Percentiles rank a stretch among this genome's conserved stretches.
Conservation (phyloP, 768 basidiomycete genomes). For the Lactarius hengduanensis region DNA sequence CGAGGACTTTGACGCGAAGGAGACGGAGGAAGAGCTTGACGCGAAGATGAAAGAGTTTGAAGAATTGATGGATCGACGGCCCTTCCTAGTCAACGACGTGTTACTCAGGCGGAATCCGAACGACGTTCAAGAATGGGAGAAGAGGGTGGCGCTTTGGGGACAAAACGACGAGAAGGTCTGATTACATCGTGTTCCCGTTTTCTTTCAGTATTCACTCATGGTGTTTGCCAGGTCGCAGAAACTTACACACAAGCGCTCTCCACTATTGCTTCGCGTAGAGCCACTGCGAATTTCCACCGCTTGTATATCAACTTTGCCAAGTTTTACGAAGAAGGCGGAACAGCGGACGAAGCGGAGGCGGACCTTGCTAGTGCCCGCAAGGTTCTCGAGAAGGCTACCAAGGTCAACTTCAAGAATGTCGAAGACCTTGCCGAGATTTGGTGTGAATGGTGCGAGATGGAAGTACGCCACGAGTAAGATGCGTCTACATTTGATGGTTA, state of each 20-base stretch:
- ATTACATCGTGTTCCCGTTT: background rate
- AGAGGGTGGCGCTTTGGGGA: slow-evolving; percentile 89
- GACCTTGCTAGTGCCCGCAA: slow-evolving; percentile 87
- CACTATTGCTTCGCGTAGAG: slow-evolving; percentile 83
- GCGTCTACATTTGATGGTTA: background rate
- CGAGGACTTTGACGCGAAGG: slow-evolving; percentile 74
- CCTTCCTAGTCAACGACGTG: slow-evolving; percentile 96
- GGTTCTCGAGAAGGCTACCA: slow-evolving; percentile 89
- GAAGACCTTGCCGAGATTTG: slow-evolving; percentile 98
- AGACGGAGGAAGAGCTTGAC: slow-evolving; percentile 84
- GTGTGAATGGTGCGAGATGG: slow-evolving; percentile 99
- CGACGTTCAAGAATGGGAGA: slow-evolving; percentile 99
- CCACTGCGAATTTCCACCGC: slow-evolving; percentile 86
- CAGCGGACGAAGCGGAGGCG: slow-evolving; percentile 69
- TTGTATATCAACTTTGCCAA: slow-evolving; percentile 95
- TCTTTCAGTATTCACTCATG: slow-evolving; percentile 6
- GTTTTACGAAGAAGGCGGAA: slow-evolving; percentile 96
- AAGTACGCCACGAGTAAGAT: slow-evolving; percentile 89
- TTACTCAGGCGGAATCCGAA: slow-evolving; percentile 90
- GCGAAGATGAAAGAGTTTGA: slow-evolving; percentile 89
- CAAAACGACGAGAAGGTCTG: slow-evolving; percentile 89
- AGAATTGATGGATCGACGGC: slow-evolving; percentile 89
- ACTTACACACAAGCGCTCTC: slow-evolving; percentile 90
- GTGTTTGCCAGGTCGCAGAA: slow-evolving; percentile 67
- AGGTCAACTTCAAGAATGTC: slow-evolving; percentile 90